Evolutionary conservation across 1,284 basidiomycete species (phyloP), one percentile per base, ranked within the genome.

Genomic region (Ganoderma meredithae): DNA sequence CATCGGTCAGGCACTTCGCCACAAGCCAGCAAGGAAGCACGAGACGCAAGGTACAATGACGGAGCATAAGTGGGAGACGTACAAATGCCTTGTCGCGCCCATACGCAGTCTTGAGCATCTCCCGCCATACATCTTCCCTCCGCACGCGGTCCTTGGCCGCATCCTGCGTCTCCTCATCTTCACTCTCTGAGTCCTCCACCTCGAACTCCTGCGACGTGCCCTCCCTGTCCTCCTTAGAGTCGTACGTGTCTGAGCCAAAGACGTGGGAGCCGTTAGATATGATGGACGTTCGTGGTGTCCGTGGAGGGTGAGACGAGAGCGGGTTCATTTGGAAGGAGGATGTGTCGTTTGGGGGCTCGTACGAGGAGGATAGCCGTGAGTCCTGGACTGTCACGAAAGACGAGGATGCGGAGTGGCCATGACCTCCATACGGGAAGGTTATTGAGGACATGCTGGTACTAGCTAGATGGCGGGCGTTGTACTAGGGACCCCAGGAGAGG

Each of bases 81-180:
- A 94, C 93, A 76, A 95, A 91, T 36, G 89, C 87, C 79, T 95
- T 95, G 79, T 95, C 93, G 72, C 93, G 84, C 55, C 93, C 93
- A 71, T 87, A 85, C 72, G 90, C 91, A 17, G 91, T 90, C 73
- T 88, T 83, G 63, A 95, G 81, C 78, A 95, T 85, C 69, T 94
- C 93, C 71, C 88, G 84, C 92, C 90, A 94, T 5, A 95, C 84
- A 53, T 92, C 91, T 74, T 91, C 90, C 62, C 77, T 80, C 43
- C 83, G 80, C 39, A 91, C 81, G 65, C 79, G 83, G 70, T 77
- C 76, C 70, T 83, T 82, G 12, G 81, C 82, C 49, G 78, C 79
- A 73, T 83, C 79, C 25, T 81, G 80, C 47, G 77, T 78, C 61
- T 70, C 69, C 25, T 78, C 74, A 31, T 78, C 81, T 62, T 79